A percentile compares a stretch with the other conserved stretches of the same genome.
phyloP scores from a whole-genome alignment of 768 basidiomycete genomes.

The Boletus pseudopeckii region DNA sequence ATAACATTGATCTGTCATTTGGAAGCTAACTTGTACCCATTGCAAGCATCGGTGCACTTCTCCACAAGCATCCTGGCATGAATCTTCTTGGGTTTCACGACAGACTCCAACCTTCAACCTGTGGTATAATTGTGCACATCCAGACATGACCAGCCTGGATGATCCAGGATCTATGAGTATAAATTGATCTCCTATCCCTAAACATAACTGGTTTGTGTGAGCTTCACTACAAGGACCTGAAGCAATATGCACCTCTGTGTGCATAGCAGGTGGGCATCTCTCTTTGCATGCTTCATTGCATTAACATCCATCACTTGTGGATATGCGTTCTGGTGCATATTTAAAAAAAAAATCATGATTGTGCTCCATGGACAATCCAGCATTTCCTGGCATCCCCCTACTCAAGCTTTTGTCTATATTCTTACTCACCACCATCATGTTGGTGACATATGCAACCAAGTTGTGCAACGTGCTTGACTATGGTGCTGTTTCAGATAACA shows the following conservation, averaged over 20 bases:
- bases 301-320: background rate
- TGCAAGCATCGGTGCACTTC: background rate
- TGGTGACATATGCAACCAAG: background rate
- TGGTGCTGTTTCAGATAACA: slow-evolving; percentile 6
- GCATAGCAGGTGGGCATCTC: no score
- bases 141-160: background rate
- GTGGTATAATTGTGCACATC: background rate
- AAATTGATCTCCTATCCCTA: no score
- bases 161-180: no score
- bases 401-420: background rate
- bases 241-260: background rate
- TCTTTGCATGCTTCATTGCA: background rate
- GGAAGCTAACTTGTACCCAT: no score
- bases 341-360: background rate
- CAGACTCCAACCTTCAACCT: background rate
- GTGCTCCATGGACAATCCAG: background rate
- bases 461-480: slow-evolving; percentile 10
- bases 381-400: background rate
- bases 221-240: background rate
- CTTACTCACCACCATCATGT: background rate
- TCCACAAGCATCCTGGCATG: background rate
- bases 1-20: background rate
- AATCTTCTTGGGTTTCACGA: background rate
- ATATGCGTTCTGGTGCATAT: background rate
- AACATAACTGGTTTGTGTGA: background rate